A percentile compares a stretch with the other conserved stretches of the same genome.
phyloP scores from a whole-genome alignment of 1,284 basidiomycete species.

The Ceratobasidium sp. region DNA sequence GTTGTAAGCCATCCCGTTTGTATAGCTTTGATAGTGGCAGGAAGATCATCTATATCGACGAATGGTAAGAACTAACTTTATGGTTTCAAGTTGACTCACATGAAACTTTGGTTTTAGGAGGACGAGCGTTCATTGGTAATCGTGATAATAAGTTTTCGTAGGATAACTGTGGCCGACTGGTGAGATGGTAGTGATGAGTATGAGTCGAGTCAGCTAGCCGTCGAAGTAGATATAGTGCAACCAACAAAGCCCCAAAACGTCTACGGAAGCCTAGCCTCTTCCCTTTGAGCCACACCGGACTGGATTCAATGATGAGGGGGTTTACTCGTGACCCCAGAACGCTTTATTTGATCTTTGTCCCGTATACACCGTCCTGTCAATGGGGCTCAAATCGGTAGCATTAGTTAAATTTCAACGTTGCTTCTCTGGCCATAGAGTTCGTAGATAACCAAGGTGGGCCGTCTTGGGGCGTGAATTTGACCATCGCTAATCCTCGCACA shows the following conservation, averaged over 20 bases:
- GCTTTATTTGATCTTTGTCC: too few species aligned
- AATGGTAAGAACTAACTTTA: too few species aligned
- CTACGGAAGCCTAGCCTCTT: too few species aligned
- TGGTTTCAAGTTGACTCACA: neutral
- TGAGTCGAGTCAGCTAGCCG: neutral
- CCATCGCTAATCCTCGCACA: neutral
- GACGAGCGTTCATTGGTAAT: neutral
- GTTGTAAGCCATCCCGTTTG: slow-evolving; percentile 26
- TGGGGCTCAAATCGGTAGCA: neutral
- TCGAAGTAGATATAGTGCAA: too few species aligned
- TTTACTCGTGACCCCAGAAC: too few species aligned
- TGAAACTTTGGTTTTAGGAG: slow-evolving; percentile 9
- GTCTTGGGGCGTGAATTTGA: neutral
- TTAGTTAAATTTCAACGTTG: neutral
- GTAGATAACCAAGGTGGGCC: neutral
- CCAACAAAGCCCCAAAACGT: too few species aligned
- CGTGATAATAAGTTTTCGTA: neutral
- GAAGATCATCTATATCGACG: slow-evolving; percentile 13
- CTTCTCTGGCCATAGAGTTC: neutral
- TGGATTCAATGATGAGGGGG: too few species aligned
- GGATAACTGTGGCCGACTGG: neutral
- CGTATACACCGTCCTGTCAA: neutral
- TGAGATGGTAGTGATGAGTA: neutral
- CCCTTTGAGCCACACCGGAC: too few species aligned
- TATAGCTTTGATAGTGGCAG: slow-evolving; percentile 20